Evolutionary conservation across 495 filamentous ascomycete genomes (phyloP).

Genomic region (Corynascus novoguineensis): DNA sequence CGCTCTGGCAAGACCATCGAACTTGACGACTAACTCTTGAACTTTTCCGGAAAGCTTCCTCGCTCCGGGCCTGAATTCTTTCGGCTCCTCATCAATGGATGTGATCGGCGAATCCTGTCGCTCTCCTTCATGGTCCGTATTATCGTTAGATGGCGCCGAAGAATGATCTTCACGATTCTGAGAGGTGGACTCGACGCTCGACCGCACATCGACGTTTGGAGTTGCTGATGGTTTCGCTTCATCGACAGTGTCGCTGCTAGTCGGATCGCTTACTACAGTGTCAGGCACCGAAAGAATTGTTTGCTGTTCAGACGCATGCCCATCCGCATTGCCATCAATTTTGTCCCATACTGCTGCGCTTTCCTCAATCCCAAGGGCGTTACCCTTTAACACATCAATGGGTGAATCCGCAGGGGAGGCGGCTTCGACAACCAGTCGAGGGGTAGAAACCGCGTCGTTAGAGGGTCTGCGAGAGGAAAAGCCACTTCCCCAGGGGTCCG

Average conservation of each 20-base stretch:
- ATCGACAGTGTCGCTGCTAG: no score
- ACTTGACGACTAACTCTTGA: conserved; percentile 44
- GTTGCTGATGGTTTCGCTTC: conserved; percentile 1
- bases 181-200: conserved; percentile 17
- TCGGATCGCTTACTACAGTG: background rate
- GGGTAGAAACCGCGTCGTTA: conserved; percentile 17
- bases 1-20: conserved; percentile 40
- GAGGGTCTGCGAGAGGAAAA: conserved; percentile 20
- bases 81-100: conserved; percentile 48
- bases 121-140: conserved; percentile 36
- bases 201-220: conserved; percentile 6
- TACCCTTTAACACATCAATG: background rate
- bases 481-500: conserved; percentile 47
- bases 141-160: conserved; percentile 38
- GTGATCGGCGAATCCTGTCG: conserved; percentile 48
- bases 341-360: conserved; percentile 2
- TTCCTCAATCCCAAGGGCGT: background rate
- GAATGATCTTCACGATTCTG: conserved; percentile 25
- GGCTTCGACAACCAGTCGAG: conserved; percentile 19
- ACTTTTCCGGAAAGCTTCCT: conserved; percentile 38
- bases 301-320: no score
- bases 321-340: background rate
- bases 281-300: background rate
- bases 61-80: conserved; percentile 22
- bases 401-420: conserved; percentile 4